These are phyloP conservation scores for Teunomyces cretensis DNA, from an alignment of 805 yeast genomes.

Conservation along the genomic window DNA sequence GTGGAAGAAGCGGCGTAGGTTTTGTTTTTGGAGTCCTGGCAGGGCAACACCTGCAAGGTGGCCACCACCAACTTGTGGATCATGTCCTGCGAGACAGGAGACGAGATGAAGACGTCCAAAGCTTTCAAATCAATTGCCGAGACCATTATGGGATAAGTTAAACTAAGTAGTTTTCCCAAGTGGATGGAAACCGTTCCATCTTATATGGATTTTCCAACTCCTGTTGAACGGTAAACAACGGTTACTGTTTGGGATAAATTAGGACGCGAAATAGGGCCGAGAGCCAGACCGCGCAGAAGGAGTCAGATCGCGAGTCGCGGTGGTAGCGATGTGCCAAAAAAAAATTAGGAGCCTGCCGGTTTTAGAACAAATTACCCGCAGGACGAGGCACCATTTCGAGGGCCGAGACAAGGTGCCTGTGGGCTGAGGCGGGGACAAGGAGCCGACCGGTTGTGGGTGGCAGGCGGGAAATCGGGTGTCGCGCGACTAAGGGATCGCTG, in stretches of 20 bases:
- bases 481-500: neutral
- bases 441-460: neutral
- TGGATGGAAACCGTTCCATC: neutral
- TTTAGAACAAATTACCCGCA: neutral
- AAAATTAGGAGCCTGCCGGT: neutral
- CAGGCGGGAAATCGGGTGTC: neutral
- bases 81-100: conserved; percentile 76
- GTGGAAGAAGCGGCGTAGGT: conserved; percentile 20
- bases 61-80: conserved; percentile 64
- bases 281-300: conserved; percentile 7
- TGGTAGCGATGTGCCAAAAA: neutral
- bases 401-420: conserved; percentile 2
- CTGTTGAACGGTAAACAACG: conserved; percentile 6
- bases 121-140: conserved; percentile 47
- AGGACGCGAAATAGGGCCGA: neutral
- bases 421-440: conserved; percentile 1
- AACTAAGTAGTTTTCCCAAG: neutral
- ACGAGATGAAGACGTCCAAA: conserved; percentile 53
- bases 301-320: conserved; percentile 1
- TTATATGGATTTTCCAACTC: conserved; percentile 4
- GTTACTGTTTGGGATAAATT: conserved; percentile 5
- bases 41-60: conserved; percentile 67
- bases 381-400: conserved; percentile 1
- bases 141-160: conserved; percentile 11
- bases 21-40: conserved; percentile 43